A percentile compares a stretch with the other conserved stretches of the same genome.
Evolutionary conservation across 73 alveolate genomes (phyloP).

Genomic region (Paramecium bursaria): DNA sequence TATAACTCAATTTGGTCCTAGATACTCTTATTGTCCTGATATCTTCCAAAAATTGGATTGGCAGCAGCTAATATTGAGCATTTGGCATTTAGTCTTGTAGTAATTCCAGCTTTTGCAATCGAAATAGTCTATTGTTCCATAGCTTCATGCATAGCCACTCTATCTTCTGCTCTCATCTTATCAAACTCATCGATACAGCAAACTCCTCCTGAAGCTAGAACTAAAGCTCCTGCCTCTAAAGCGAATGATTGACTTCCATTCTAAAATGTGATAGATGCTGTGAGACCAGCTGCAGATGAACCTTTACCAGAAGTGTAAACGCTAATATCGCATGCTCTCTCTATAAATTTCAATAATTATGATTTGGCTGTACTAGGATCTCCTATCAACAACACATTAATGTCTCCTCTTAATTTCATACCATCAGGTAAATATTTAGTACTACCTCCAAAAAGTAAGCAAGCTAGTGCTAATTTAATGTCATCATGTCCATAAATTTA

Average conservation of each 20-base stretch:
- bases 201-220: constrained; percentile 99
- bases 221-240: constrained; percentile 99
- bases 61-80: constrained; percentile 99
- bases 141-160: constrained; percentile 99
- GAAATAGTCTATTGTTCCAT: constrained; percentile 99
- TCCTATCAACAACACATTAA: constrained; percentile 98
- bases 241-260: constrained; percentile 92
- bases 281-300: constrained; percentile 99
- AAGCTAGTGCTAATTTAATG: constrained; percentile 95
- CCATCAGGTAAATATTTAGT: constrained; percentile 98
- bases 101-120: constrained; percentile 99
- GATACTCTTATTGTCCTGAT: constrained; percentile 97
- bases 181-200: constrained; percentile 99
- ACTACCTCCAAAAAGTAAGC: constrained; percentile 99
- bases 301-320: constrained; percentile 99
- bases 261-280: constrained; percentile 95
- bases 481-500: constrained; percentile 96
- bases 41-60: constrained; percentile 99
- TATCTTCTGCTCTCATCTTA: constrained; percentile 99
- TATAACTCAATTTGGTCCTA: constrained; percentile 98
- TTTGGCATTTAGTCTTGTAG: constrained; percentile 96
- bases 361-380: constrained; percentile 99
- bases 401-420: constrained; percentile 99
- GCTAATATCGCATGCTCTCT: constrained; percentile 97
- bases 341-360: constrained; percentile 95